Evolutionary conservation across 2,329 filamentous ascomycete species (phyloP), one percentile per base, ranked within the genome.

Genomic region (Penicillium brevicompactum): DNA sequence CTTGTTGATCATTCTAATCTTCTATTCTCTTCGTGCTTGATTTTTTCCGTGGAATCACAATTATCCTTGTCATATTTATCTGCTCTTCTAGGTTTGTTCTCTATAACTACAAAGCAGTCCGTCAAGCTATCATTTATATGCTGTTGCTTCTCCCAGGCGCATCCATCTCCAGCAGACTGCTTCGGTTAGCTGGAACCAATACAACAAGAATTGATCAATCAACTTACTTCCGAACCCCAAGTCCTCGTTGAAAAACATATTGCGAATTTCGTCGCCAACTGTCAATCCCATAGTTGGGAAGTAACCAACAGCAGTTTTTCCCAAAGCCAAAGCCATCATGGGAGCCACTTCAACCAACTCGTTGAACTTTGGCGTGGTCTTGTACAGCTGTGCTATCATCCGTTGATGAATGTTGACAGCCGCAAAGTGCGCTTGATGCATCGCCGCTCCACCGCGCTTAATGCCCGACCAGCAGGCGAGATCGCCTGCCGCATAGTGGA

Each of bases 401-500:
- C 32, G 45, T 38, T 53, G 51, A 27, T 53, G 51, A 37, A 53
- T 53, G 13, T 53, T 53, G 14, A 49, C 22, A 18, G 14, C 51
- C 10, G 51, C 45, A 16, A 22, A 44, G 22, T 53, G 45, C 13
- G 30, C 51, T 30, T 53, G 51, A 31, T 53, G 51, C 51, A 53
- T 53, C 27, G 51, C 51, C 8, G 31, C 30, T 37, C 51, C 51
- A 16, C 45, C 51, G 22, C 51, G 51, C 31, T 53, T 53, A 14
- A 53, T 49, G 16, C 51, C 51, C 11, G 51, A 53, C 51, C 51
- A 53, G 16, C 37, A 49, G 16, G 40, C 78, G 59, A 82, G 79
- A 6, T 82, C 84, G 65, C 87, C 85, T 4, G 49, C 49, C 9
- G 85, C 87, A 64, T 87, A 88, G 69, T 91, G 88, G 22, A 72